Base-by-base conservation (phyloP, 2,329 filamentous ascomycete genomes). In the Trichoderma sp. region DNA sequence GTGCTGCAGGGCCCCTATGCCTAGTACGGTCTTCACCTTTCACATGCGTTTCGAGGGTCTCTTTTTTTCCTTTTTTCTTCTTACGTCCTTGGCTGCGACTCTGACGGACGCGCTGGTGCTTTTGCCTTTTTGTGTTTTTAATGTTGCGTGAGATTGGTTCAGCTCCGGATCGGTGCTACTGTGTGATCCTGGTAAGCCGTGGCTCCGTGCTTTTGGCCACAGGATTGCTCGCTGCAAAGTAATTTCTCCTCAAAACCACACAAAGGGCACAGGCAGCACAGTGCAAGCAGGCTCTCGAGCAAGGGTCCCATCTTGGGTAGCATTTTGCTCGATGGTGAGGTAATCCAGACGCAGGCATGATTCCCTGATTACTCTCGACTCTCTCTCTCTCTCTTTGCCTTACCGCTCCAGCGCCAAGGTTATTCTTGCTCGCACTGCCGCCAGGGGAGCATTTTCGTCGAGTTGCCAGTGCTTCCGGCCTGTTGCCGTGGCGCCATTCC, bases 111-210 rank as follows among this genome's bases (percentile, higher is more conserved):
- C 45, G 45, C 45, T 53, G 45, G 45, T 24, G 45, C 45, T 53
- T 50, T 18, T 21, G 4, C 45, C n/a, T 21, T 21, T 53, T 41
- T 41, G 3, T 41, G 3, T 41, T 41, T 41, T 41, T 41, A 18
- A 18, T 41, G 38, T 18, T 53, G 24, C 53, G 53, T 29, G 53
- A 59, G 24, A 62, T 62, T 63, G 29, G n/a, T 21, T 33, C 59
- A 67, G 27, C 64, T 56, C 65, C 45, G 27, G 45, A n/a, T 68
- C 65, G 65, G 65, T 68, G 65, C 31, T 68, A 68, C 65, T 68
- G 50, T 53, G 65, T 16, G 12, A 68, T 53, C 65, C 65, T 53
- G 45, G 65, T 68, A 45, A 35, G 59, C 29, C 29, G 31, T 68
- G 65, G 59, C 29, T 68, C 29, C 27, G n/a, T 33, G 9, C 29